Base-by-base conservation (phyloP, 2,329 filamentous ascomycete genomes). In the Neospermospora avenae region DNA sequence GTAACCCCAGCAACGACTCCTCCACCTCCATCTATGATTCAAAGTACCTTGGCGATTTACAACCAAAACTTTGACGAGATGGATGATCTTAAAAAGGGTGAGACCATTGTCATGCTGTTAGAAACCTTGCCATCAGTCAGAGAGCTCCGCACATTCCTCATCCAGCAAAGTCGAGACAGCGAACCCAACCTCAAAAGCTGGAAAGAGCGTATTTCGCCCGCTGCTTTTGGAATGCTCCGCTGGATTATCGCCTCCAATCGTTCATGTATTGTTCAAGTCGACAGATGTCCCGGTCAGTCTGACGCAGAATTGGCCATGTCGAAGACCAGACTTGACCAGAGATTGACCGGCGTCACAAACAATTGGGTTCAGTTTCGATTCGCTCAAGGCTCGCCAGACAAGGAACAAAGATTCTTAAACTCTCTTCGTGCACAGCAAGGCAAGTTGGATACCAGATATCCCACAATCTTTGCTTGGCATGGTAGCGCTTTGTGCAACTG, bases 231-330 rank as follows among this genome's bases (percentile, higher is more conserved):
- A 20, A 74, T 96, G 0, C 76, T 97, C 20, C 83, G 90, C 55
- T 97, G 93, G 93, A 90, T 96, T 62, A 84, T 97, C 60, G 90
- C 92, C 0, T 96, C 92, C 0, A 96, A 96, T 68, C 81, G 91
- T 48, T 93, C 93, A 0, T 93, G 88, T 67, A 95, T 97, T 62
- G 80, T 93, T 48, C 86, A 93, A 66, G 86, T 95, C 16, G 84
- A 87, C 45, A 74, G 75, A 42, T 71, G 58, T 20, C 61, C 69
- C 13, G 65, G 66, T 3, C 59, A 69, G 11, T 65, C 68, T 8
- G 70, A 69, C 63, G 37, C 31, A 25, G 68, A 70, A 20, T 35
- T 60, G 34, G 41, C 56, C 11, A 49, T 55, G 20, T 58, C 59
- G 8, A 71, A 68, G 41, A 48, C 66, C 18, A 65, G 68, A 60